Base-by-base conservation (phyloP, 345 rosid genomes). In the Eucalyptus shirleyi region DNA sequence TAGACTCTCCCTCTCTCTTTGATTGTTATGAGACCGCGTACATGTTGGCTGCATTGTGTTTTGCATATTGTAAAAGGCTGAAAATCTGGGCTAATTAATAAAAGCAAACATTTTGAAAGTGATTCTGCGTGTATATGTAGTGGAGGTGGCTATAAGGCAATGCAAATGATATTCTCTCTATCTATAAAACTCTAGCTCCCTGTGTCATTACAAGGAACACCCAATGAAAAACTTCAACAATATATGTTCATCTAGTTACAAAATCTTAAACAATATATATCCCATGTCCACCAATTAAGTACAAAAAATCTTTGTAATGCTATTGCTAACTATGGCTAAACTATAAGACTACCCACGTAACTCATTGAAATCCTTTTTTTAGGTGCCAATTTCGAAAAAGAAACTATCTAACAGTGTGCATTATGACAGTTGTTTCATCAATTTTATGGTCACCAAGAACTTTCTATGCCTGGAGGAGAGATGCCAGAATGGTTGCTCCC, bases 361-460 rank as follows among this genome's bases (percentile, higher is more conserved):
- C 8, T 62, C 11, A 65, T 30, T 30, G 5, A 65, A 65, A 7
- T 14, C 34, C 18, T 65, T 11, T 65, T 65, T 65, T 15, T 65
- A 65, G 47, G 47, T 45, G 45, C 9, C 45, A 44, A 44, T 44
- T 44, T 44, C 0, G 45, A 44, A 44, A 44, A 2, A 7, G 2
- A 8, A 44, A 44, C 45, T 9, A 9, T 44, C 11, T 9, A 44
- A 44, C 11, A 9, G 10, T 9, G 47, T 44, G 10, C 45, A 44
- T 44, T 44, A 44, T 44, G 47, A 44, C 47, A 44, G 47, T 1
- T 1, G 3, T 45, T 9, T 9, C 47, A 45, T 45, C 4, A 7
- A 0, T 8, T 0, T 1, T 1, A 13, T 50, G 53, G 53, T 50
- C 0, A 3, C 18, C 53, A 0, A 50, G 7, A 50, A 50, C 0